Evolutionary conservation across 331 rosid species (phyloP).

Genomic region (Malus hybrid): DNA sequence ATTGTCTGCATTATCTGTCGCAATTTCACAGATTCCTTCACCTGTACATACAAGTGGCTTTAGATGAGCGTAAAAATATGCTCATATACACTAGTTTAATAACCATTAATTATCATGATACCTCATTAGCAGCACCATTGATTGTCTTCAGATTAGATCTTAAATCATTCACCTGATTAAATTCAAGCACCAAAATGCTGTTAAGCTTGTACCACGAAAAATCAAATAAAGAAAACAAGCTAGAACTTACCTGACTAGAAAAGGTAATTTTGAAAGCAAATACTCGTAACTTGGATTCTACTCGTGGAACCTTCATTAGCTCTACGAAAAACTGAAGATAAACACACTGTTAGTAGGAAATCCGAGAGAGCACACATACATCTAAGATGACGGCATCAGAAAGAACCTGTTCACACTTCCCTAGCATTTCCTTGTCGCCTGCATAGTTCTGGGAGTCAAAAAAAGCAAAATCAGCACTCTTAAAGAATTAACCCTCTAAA

Average conservation of each 20-base stretch:
- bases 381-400: constrained; percentile 13
- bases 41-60: constrained; percentile 44
- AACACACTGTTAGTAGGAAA: constrained; percentile 18
- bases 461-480: constrained; percentile 13
- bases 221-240: not conserved
- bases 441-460: constrained; percentile 59
- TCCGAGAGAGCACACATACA: constrained; percentile 4
- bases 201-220: constrained; percentile 16
- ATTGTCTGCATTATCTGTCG: constrained; percentile 99
- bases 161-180: constrained; percentile 71
- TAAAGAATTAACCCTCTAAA: constrained; percentile 2
- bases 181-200: constrained; percentile 19
- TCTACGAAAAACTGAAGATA: constrained; percentile 72
- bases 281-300: constrained; percentile 90
- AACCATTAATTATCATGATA: constrained; percentile 22
- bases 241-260: constrained; percentile 66
- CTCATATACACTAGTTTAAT: constrained; percentile 11
- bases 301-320: constrained; percentile 96
- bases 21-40: constrained; percentile 80
- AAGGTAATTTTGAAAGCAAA: constrained; percentile 91
- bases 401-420: constrained; percentile 94
- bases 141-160: constrained; percentile 63
- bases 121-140: constrained; percentile 85
- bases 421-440: constrained; percentile 85
- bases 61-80: constrained; percentile 2